Conservation (phyloP, 2,329 filamentous ascomycete genomes). For the Xylariomycetidae sp. region DNA sequence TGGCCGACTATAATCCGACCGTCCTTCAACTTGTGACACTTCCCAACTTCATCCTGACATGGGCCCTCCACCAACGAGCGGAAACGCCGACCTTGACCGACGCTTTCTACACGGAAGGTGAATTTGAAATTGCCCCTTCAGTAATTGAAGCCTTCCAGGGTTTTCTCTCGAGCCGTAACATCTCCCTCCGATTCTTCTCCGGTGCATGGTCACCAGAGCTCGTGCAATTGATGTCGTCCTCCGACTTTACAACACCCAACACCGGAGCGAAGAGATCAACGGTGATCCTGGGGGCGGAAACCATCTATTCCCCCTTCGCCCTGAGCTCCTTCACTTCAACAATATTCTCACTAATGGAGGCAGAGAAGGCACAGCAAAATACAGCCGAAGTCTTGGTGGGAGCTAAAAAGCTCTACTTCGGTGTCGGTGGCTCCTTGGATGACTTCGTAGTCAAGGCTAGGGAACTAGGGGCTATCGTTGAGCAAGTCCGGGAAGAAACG, state of each 20-base stretch:
- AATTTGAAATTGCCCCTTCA: conserved; percentile 58
- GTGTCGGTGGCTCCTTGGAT: conserved; percentile 76
- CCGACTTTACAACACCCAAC: conserved; percentile 6
- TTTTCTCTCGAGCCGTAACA: conserved; percentile 43
- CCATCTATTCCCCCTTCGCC: conserved; percentile 75
- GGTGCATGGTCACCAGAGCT: conserved; percentile 70
- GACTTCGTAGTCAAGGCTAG: conserved; percentile 59
- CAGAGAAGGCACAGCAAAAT: conserved; percentile 29
- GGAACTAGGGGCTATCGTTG: conserved; percentile 43
- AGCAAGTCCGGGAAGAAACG: conserved; percentile 51
- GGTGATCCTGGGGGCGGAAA: conserved; percentile 70
- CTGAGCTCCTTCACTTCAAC: conserved; percentile 65
- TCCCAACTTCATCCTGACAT: conserved; percentile 71
- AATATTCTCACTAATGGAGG: conserved; percentile 48
- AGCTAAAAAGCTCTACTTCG: conserved; percentile 79
- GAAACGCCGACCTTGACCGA: conserved; percentile 35
- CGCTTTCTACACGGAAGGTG: conserved; percentile 41
- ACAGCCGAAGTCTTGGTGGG: conserved; percentile 61
- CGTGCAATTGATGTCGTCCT: conserved; percentile 47
- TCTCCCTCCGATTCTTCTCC: conserved; percentile 64
- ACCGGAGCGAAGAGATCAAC: conserved; percentile 32
- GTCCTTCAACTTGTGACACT: conserved; percentile 75
- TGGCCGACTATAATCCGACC: conserved; percentile 76
- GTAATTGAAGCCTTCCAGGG: conserved; percentile 55
- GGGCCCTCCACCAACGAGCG: conserved; percentile 46